Evolutionary conservation across 768 basidiomycete species (phyloP).

Genomic region (Lactarius evosmus): DNA sequence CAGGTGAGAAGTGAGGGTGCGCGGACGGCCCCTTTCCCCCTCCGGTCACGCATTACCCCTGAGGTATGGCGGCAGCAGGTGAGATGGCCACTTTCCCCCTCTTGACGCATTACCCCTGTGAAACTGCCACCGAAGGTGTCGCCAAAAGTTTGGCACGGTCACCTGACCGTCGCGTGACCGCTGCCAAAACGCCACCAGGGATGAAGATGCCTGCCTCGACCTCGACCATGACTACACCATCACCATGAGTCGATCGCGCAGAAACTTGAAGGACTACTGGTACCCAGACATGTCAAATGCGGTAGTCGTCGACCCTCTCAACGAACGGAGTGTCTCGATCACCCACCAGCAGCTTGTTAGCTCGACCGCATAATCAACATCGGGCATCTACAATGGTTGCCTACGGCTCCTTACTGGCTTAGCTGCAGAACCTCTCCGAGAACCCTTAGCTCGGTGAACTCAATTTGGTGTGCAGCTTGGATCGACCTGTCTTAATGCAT

Average conservation of each 20-base stretch:
- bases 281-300: conserved; percentile 63
- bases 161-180: not conserved
- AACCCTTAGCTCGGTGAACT: conserved; percentile 55
- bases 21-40: no score
- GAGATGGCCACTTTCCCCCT: no score
- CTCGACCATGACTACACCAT: no score
- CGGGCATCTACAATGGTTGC: conserved; percentile 65
- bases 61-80: no score
- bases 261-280: conserved; percentile 40
- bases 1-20: no score
- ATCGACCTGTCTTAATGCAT: not conserved
- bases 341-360: conserved; percentile 63
- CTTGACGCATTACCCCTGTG: no score
- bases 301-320: conserved; percentile 63
- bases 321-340: conserved; percentile 65
- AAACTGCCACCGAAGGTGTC: no score
- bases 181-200: no score
- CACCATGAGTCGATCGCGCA: conserved; percentile 21
- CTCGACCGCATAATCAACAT: conserved; percentile 69
- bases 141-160: not conserved
- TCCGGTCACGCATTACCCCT: no score
- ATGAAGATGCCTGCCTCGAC: no score
- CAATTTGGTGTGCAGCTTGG: conserved; percentile 43
- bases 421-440: conserved; percentile 53
- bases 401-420: conserved; percentile 70